A percentile compares a stretch with the other conserved stretches of the same genome.
phyloP scores from a whole-genome alignment of 306 rosid genomes.

The Corylus americana region DNA sequence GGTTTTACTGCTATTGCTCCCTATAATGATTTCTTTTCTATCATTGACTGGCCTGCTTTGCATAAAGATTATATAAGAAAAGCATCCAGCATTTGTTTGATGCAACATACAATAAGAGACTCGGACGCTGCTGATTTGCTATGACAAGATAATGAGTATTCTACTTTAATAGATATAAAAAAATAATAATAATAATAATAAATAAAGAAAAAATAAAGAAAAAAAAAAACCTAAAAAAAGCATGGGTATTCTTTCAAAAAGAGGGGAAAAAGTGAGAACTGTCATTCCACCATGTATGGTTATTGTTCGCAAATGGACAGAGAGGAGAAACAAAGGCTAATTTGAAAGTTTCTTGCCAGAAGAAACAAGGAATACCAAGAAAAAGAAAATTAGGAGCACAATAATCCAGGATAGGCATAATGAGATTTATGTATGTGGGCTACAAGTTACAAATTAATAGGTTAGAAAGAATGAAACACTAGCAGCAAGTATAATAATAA shows the following conservation, averaged over 20 bases:
- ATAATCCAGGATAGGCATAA: background rate
- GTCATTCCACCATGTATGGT: background rate
- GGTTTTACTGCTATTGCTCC: too few relatives aligned
- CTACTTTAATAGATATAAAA: too few relatives aligned
- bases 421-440: background rate
- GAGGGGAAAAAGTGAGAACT: background rate
- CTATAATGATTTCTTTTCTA: too few relatives aligned
- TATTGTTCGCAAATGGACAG: background rate
- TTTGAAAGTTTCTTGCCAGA: background rate
- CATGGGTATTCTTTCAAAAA: background rate
- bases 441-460: background rate
- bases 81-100: too few relatives aligned
- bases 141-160: too few relatives aligned
- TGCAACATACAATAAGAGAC: too few relatives aligned
- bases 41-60: too few relatives aligned
- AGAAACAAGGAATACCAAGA: background rate
- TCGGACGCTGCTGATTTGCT: too few relatives aligned
- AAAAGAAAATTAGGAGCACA: background rate
- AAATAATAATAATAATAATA: too few relatives aligned
- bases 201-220: too few relatives aligned
- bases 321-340: background rate
- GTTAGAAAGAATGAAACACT: background rate
- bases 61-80: too few relatives aligned
- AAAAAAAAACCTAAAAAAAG: too few relatives aligned
- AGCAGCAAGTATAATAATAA: background rate